phyloP scores from a whole-genome alignment of 345 rosid species.

The Brassica carinata region DNA sequence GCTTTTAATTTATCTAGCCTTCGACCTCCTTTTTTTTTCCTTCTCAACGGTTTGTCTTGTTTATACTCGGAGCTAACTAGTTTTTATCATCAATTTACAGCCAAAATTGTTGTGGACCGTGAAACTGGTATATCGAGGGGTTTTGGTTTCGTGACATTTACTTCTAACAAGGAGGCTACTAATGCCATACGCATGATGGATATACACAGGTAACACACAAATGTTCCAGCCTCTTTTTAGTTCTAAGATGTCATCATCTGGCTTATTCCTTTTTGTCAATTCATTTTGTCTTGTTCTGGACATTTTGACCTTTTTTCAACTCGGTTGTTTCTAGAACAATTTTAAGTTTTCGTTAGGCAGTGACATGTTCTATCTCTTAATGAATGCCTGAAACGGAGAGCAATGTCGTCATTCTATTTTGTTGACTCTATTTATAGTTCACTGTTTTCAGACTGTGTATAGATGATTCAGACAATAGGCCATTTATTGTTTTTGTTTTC shows the following conservation, averaged over 20 bases:
- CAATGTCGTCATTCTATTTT: too few species aligned
- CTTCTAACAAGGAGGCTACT: conserved; percentile 72
- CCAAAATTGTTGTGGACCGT: conserved; percentile 80
- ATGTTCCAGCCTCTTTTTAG: neutral
- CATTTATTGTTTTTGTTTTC: conserved; percentile 31
- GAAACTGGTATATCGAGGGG: conserved; percentile 94
- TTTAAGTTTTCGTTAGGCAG: neutral
- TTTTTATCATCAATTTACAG: conserved; percentile 44
- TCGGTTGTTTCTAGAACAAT: neutral
- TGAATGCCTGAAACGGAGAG: too few species aligned
- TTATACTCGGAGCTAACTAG: neutral
- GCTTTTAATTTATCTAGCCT: conserved; percentile 36
- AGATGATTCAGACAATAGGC: conserved; percentile 39
- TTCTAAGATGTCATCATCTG: neutral
- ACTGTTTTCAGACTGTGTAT: neutral
- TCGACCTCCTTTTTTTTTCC: conserved; percentile 20
- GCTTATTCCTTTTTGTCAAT: neutral
- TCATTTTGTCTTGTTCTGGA: neutral
- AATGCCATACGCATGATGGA: conserved; percentile 77
- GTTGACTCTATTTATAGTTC: too few species aligned
- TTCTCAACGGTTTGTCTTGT: neutral
- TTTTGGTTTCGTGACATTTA: conserved; percentile 81
- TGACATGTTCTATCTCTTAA: neutral
- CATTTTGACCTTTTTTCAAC: neutral
- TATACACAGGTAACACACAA: conserved; percentile 73